Base-by-base conservation (phyloP, 176 grass and related monocot species). In the Zea luxurians region DNA sequence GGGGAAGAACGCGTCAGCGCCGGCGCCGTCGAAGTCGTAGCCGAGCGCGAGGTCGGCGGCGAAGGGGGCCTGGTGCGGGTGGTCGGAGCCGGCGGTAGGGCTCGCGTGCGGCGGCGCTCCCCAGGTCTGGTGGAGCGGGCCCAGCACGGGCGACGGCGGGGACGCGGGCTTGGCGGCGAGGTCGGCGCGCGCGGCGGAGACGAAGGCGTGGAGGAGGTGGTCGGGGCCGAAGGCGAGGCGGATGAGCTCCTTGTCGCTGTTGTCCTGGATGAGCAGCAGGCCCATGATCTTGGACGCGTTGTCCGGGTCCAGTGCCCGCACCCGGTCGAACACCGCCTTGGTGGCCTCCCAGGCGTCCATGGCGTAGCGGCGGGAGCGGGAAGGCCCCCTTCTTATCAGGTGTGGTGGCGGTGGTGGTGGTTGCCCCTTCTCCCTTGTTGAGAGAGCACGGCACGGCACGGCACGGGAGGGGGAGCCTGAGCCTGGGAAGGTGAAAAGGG, bases 331-430 rank as follows among this genome's bases (percentile, higher is more conserved):
- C 17, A 93, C 90, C 45, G 85, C 81, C 79, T 83, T 88, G 42
- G 81, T 89, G 17, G 82, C 90, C 86, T 91, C 93, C 72, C 88
- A 91, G 63, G 86, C 81, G 44, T 89, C 90, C 93, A 93, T 93
- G 85, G 65, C 66, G 40, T 7, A 27, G 27, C 17, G 13, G 5
- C 16, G 53, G 21, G 27, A 27, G 27, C 27, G 27, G 27, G 27
- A 0, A 27, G 27, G 27, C 27, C 27, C 27, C 27, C 27, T 27
- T 27, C 27, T 27, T 27, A 27, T 27, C 27, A 27, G 1, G 27
- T 27, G 27, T 27, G 27, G 27, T 27, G 27, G n/a, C n/a, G n/a
- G 27, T 27, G 27, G 27, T 27, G 18, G 9, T 40, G 38, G 38
- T 40, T 40, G 2, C 45, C 38, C 41, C 41, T 6, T 6, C 10